Evolutionary conservation across 768 basidiomycete species (phyloP).

Genomic region (Macrolepiota albuminosa): DNA sequence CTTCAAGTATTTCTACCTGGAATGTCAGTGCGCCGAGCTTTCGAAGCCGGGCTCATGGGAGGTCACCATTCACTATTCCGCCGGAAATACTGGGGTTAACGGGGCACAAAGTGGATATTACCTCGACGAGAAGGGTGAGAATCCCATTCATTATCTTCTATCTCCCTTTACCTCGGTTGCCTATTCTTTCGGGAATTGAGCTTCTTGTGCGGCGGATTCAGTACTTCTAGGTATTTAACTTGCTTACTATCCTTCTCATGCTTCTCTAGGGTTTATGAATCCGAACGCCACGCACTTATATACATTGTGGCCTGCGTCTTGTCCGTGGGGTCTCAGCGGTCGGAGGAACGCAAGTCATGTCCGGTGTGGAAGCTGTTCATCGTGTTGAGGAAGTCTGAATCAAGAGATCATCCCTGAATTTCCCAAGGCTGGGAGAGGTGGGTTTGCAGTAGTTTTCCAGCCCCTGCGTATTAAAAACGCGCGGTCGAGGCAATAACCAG

Average conservation of each 20-base stretch:
- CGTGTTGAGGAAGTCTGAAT: slow-evolving; percentile 27
- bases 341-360: slow-evolving; percentile 40
- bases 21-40: slow-evolving; percentile 43
- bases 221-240: neutral
- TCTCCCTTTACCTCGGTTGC: neutral
- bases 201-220: neutral
- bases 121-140: slow-evolving; percentile 33
- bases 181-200: neutral
- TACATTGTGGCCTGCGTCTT: slow-evolving; percentile 40
- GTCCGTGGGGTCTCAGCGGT: slow-evolving; percentile 39
- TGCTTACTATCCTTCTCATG: neutral
- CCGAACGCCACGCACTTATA: slow-evolving; percentile 33
- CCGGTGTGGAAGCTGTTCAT: slow-evolving; percentile 23
- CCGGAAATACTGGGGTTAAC: slow-evolving; percentile 37
- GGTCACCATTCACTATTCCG: slow-evolving; percentile 36
- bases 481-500: slow-evolving; percentile 24
- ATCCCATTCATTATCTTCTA: neutral
- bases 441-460: slow-evolving; percentile 34
- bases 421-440: slow-evolving; percentile 31
- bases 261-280: slow-evolving; percentile 27
- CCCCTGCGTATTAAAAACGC: slow-evolving; percentile 34
- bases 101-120: slow-evolving; percentile 29
- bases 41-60: slow-evolving; percentile 45
- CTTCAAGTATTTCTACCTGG: slow-evolving; percentile 27
- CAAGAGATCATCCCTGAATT: slow-evolving; percentile 24